Evolutionary conservation across 345 rosid genomes (phyloP).

Genomic region (Aquilaria malaccensis): DNA sequence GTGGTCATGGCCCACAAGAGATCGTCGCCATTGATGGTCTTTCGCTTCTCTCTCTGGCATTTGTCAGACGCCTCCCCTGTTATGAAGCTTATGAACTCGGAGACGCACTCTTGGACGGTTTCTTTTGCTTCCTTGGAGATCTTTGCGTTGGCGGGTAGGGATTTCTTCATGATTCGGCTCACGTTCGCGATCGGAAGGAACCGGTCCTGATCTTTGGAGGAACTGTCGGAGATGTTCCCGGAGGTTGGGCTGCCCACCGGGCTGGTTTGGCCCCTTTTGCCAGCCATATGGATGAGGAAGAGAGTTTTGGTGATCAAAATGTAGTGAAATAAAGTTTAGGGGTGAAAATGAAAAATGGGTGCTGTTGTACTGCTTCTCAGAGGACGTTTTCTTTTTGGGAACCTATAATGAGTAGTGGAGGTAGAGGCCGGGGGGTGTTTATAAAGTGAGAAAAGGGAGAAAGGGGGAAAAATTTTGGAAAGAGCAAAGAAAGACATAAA

Average conservation of each 20-base stretch:
- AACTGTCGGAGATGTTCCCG: constrained; percentile 31
- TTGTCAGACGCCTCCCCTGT: constrained; percentile 34
- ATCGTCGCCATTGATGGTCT: constrained; percentile 34
- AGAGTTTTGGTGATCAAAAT: background rate
- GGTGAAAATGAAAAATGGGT: background rate
- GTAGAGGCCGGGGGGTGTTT: constrained; percentile 9
- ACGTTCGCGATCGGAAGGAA: constrained; percentile 33
- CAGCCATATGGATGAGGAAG: constrained; percentile 20
- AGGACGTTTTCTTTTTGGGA: background rate
- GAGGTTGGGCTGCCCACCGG: constrained; percentile 35
- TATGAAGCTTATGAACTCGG: constrained; percentile 36
- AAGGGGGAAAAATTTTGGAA: background rate
- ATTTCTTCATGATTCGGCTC: constrained; percentile 29
- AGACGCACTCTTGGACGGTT: constrained; percentile 34
- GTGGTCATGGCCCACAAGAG: constrained; percentile 37
- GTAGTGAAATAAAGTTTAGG: background rate
- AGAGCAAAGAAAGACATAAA: background rate
- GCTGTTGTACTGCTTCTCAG: background rate
- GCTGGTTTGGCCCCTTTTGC: constrained; percentile 30
- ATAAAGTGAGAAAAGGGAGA: constrained; percentile 12
- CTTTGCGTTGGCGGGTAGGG: constrained; percentile 25
- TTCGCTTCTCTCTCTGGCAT: constrained; percentile 30
- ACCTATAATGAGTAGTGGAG: constrained; percentile 11
- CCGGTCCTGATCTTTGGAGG: constrained; percentile 24
- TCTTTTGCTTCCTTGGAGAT: constrained; percentile 33